A percentile compares a stretch with the other conserved stretches of the same genome.
Conservation (phyloP, 768 basidiomycete genomes). For the Boletales sp. region DNA sequence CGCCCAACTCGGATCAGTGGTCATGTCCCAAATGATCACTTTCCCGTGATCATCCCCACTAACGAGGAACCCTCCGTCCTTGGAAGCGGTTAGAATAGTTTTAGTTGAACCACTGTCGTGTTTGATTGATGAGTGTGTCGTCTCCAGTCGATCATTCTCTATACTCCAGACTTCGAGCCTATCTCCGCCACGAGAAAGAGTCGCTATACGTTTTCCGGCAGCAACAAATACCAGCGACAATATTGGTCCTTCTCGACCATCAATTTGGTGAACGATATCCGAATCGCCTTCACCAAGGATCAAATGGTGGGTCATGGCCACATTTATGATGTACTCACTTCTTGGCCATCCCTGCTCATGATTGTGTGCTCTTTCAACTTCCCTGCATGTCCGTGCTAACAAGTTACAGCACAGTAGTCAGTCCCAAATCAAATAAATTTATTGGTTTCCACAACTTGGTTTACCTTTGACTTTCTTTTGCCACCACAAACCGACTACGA, state of each 20-base stretch:
- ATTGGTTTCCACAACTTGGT: too few relatives aligned
- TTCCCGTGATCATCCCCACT: slow-evolving; percentile 5
- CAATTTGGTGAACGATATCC: neutral
- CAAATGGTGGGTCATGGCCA: neutral
- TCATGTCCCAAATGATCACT: slow-evolving; percentile 6
- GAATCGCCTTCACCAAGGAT: neutral
- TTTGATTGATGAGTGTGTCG: neutral
- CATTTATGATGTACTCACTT: neutral
- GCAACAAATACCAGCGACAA: slow-evolving; percentile 2
- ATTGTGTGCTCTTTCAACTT: neutral
- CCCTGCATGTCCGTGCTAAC: too few relatives aligned
- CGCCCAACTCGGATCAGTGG: neutral
- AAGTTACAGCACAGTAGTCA: too few relatives aligned
- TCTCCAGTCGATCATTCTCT: neutral
- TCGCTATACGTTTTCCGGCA: neutral
- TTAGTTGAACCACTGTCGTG: neutral
- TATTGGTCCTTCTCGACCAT: neutral
- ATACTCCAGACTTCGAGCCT: neutral
- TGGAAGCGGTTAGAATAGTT: slow-evolving; percentile 1
- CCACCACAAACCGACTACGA: too few relatives aligned
- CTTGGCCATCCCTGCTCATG: neutral
- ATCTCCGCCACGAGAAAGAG: neutral
- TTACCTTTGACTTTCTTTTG: too few relatives aligned
- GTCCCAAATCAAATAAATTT: too few relatives aligned
- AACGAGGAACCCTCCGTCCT: slow-evolving; percentile 8